Percentiles rank a stretch among this genome's conserved stretches.
Evolutionary conservation across 2,329 filamentous ascomycete genomes (phyloP).

Genomic region (Epichloe coenophiala): DNA sequence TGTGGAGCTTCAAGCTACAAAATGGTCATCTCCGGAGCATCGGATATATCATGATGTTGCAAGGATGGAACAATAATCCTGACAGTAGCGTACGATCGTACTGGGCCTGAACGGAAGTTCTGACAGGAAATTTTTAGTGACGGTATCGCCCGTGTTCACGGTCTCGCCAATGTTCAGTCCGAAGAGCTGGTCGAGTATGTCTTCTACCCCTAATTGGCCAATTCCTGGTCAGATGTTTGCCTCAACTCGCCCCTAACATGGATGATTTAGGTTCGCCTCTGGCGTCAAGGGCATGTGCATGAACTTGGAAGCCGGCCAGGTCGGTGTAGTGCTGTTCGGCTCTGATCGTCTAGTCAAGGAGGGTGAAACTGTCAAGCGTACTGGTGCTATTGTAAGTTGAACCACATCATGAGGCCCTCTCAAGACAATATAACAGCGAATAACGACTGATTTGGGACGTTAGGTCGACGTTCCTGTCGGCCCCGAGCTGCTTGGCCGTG

Average conservation of each 20-base stretch:
- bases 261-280: conserved; percentile 72
- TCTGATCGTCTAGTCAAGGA: conserved; percentile 99
- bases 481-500: conserved; percentile 85
- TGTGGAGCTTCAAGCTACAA: conserved; percentile 28
- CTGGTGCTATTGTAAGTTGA: conserved; percentile 84
- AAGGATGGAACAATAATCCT: neutral
- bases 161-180: conserved; percentile 99
- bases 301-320: conserved; percentile 99
- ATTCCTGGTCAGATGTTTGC: neutral
- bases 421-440: neutral
- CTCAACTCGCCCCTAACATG: conserved; percentile 9
- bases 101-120: conserved; percentile 5
- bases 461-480: conserved; percentile 96
- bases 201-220: conserved; percentile 2
- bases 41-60: neutral
- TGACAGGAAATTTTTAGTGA: conserved; percentile 52
- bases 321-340: conserved; percentile 99
- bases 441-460: conserved; percentile 11
- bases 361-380: conserved; percentile 99
- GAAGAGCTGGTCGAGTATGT: conserved; percentile 99
- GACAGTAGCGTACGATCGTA: neutral
- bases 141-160: conserved; percentile 99
- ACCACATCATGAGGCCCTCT: too few relatives aligned
- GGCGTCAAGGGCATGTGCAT: conserved; percentile 99
- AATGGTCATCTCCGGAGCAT: neutral